Base-by-base conservation (phyloP, 1,139 yeast species). In the Yamadazyma kanchanaburiensis region DNA sequence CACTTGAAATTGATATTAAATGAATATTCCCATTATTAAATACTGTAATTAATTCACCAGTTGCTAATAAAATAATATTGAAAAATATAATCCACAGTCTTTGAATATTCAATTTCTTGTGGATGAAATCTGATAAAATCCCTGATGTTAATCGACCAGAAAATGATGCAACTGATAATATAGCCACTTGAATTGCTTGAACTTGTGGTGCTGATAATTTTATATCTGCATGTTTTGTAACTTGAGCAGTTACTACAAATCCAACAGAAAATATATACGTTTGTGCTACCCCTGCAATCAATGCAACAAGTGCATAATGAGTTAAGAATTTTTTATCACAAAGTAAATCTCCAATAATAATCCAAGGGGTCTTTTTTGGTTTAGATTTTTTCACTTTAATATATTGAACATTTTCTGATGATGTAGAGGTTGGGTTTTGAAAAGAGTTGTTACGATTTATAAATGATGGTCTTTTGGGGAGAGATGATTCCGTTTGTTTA, bases 151-250 rank as follows among this genome's bases (percentile, higher is more conserved):
- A 47, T 30, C 74, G 46, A 2, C 74, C 74, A 0, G 52, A 41
- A 33, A 68, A 68, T 0, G 73, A 66, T 3, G 60, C 55, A 13
- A 66, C 42, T 1, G 74, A 67, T 8, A 67, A 58, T 6, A 64
- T 48, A 1, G 70, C 61, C 1, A 68, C 74, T 42, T 68, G 74
- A 9, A 66, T 32, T 5, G 74, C 72, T 39, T 68, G 74, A n/a
- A 62, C 42, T 5, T 60, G 46, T 3, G 65, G 64, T 3, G 64
- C 65, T 13, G 38, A 23, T 5, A 32, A 18, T 5, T n/a, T 7
- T 10, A 35, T 19, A 12, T 32, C 21, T 11, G 42, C 29, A 9
- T 41, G 47, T 37, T 53, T 55, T 26, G 56, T 49, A 29, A 51
- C 53, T 35, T 67, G 73, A 4, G 74, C 73, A 2, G 58, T 53